phyloP scores from a whole-genome alignment of 2,329 filamentous ascomycete species.

The Rosellinia necatrix region DNA sequence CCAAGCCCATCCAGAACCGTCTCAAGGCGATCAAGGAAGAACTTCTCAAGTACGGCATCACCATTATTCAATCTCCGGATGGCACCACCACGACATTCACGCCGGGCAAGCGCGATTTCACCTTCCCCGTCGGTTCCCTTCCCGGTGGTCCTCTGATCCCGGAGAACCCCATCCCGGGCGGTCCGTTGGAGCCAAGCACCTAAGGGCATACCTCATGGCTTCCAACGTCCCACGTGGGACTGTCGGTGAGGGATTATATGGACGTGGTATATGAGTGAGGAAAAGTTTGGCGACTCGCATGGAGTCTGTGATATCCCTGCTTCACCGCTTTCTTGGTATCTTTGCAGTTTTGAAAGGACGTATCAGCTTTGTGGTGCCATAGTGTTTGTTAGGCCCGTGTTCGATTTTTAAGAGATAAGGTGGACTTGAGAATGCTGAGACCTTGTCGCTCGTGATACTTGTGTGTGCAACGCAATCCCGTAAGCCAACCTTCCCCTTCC shows the following conservation, averaged over 20 bases:
- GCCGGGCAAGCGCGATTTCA: slow-evolving; percentile 36
- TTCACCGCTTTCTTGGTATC: background rate
- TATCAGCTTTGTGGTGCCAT: slow-evolving; percentile 2
- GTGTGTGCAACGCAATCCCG: background rate
- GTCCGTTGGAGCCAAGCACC: slow-evolving; percentile 21
- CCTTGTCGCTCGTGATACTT: background rate
- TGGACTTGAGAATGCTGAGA: slow-evolving; percentile 3
- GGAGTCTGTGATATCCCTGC: slow-evolving; percentile 14
- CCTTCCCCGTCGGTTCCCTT: slow-evolving; percentile 36
- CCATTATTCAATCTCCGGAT: slow-evolving; percentile 41
- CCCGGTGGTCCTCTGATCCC: slow-evolving; percentile 28
- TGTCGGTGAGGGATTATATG: background rate
- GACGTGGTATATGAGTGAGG: background rate
- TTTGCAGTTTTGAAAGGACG: background rate
- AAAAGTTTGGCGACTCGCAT: slow-evolving; percentile 11
- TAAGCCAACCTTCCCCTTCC: background rate
- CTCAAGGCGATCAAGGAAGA: slow-evolving; percentile 35
- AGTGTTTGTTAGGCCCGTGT: slow-evolving; percentile 9
- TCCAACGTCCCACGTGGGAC: background rate
- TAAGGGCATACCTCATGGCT: background rate
- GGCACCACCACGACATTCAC: slow-evolving; percentile 43
- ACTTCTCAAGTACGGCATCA: slow-evolving; percentile 44
- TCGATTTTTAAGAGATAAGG: background rate
- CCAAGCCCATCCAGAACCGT: slow-evolving; percentile 30
- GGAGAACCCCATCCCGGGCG: slow-evolving; percentile 34